Evolutionary conservation across 2,329 filamentous ascomycete genomes (phyloP).

Genomic region (Cordyceps cateniannulata): DNA sequence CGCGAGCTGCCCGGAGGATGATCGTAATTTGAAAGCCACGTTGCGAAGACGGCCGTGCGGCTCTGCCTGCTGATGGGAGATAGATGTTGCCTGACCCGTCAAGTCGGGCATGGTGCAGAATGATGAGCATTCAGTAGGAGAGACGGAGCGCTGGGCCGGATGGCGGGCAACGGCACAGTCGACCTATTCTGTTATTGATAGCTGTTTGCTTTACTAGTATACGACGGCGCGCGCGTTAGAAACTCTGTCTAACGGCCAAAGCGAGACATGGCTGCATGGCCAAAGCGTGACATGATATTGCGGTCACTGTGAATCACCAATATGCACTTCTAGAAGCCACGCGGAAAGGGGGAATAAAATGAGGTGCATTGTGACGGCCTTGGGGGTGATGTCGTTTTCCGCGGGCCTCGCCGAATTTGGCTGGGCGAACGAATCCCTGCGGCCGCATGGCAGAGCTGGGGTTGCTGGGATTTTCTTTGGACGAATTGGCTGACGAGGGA

Average conservation of each 20-base stretch:
- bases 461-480: background rate
- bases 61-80: background rate
- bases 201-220: background rate
- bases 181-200: background rate
- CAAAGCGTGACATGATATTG: background rate
- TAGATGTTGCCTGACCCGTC: background rate
- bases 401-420: background rate
- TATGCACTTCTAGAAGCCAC: constrained; percentile 2
- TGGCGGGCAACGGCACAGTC: background rate
- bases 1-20: background rate
- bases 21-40: constrained; percentile 10
- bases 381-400: background rate
- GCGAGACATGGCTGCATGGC: background rate
- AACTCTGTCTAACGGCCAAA: background rate
- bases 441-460: background rate
- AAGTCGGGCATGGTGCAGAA: background rate
- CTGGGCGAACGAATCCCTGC: background rate
- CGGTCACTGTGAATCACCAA: background rate
- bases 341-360: background rate
- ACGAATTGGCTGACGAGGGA: background rate
- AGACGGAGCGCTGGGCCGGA: too few relatives aligned
- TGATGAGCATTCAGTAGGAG: too few relatives aligned
- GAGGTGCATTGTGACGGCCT: background rate
- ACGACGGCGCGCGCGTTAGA: background rate
- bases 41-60: background rate